phyloP scores from a whole-genome alignment of 1,139 yeast species.

The Arxiozyma heterogenica region DNA sequence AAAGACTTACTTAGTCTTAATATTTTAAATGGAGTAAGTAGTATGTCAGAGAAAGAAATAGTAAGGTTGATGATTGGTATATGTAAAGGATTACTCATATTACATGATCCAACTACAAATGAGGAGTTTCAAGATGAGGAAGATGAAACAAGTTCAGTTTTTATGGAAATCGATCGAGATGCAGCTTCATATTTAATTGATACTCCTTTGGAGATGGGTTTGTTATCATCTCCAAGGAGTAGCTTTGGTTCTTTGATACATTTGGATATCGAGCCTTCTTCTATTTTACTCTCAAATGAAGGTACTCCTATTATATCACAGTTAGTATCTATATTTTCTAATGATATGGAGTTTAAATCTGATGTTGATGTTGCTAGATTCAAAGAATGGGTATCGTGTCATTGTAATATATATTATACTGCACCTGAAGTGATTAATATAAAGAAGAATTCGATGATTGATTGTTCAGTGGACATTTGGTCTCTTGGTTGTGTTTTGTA shows the following conservation, averaged over 20 bases:
- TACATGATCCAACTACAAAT: conserved; percentile 43
- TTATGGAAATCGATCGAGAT: conserved; percentile 20
- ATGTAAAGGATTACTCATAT: conserved; percentile 62
- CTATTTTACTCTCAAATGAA: conserved; percentile 67
- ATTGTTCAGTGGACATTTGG: conserved; percentile 83
- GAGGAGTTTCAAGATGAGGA: conserved; percentile 21
- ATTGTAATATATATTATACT: conserved; percentile 77
- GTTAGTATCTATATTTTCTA: conserved; percentile 68
- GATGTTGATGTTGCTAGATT: conserved; percentile 67
- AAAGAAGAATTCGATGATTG: conserved; percentile 50
- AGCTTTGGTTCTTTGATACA: conserved; percentile 61
- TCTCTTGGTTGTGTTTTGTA: conserved; percentile 78
- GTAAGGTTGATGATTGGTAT: conserved; percentile 55
- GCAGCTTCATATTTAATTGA: conserved; percentile 18
- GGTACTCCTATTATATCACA: conserved; percentile 77
- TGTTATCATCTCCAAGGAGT: conserved; percentile 1
- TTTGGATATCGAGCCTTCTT: conserved; percentile 81
- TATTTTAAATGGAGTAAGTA: conserved; percentile 42
- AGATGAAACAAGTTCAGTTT: conserved; percentile 15
- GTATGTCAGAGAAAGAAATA: conserved; percentile 54
- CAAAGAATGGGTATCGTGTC: conserved; percentile 77
- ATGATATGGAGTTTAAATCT: conserved; percentile 44
- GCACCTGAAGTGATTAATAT: conserved; percentile 88
- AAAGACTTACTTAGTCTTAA: conserved; percentile 67
- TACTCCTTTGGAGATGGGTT: conserved; percentile 20